Base-by-base conservation (phyloP, 345 rosid genomes). In the Eucalyptus pumila region DNA sequence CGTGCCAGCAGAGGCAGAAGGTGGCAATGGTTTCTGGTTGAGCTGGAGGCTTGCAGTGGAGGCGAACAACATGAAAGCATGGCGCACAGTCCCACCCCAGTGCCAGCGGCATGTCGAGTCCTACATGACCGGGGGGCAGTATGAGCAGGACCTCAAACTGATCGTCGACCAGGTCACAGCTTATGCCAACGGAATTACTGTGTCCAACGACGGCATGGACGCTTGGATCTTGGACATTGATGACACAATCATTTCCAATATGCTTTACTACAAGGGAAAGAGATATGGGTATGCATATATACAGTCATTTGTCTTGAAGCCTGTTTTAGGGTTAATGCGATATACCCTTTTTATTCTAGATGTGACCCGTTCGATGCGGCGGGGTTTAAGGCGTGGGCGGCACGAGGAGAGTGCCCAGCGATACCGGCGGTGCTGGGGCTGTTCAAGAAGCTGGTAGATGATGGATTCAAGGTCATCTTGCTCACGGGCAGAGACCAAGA, bases 181-280 rank as follows among this genome's bases (percentile, higher is more conserved):
- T 72, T 96, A 97, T 80, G 94, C 91, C 17, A 48, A 83, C 30
- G 92, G 87, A 51, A 89, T 95, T 32, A 86, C 34, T 13, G 45
- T 93, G 30, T 90, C 92, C 19, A 88, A 45, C 6, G 98, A 96
- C 88, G 96, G 96, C 69, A 44, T 92, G 95, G 98, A 98, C 65
- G 98, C 99, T 51, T 98, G 99, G 98, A 90, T 98, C 90, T 92
- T 98, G 10, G 99, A 98, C 52, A 92, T 98, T 58, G 99, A 98
- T 85, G 99, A 98, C 89, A 98, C 99, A 16, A 96, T 98, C 95
- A 69, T 98, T 89, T 96, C 99, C 37, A 98, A 98, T 86, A 81
- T 94, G 89, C 87, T 93, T 60, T 97, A 95, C 92, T 98, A 98
- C 92, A 90, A 91, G 81, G 92, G 92, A 21, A 97, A 93, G 91